Evolutionary conservation across 1,284 basidiomycete species (phyloP), one percentile per base, ranked within the genome.

Genomic region (Apiotrichum akiyoshidainum): DNA sequence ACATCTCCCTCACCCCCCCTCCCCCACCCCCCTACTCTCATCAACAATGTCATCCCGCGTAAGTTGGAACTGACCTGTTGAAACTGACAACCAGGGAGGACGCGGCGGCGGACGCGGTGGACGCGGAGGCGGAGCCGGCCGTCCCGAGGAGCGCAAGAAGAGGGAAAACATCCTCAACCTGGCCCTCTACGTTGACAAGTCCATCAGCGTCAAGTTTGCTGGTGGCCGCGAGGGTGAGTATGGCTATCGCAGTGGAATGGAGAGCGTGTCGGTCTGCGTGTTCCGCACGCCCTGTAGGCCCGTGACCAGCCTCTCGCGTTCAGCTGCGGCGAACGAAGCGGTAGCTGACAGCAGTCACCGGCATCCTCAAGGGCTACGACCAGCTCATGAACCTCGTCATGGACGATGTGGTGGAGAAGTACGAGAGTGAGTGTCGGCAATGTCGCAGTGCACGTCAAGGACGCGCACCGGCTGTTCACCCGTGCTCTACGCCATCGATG

Each of bases 101-200:
- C 57, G 61, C 54, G 61, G 65, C 16, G 69, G 72, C 33, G 67
- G 65, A 31, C 63, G 65, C n/a, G 69, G 72, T 22, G 68, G 66
- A 39, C 63, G 77, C 53, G 74, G 70, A 37, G 71, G 68, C 12
- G 62, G 61, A 22, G 70, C 65, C n/a, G 54, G 56, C 6, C 60
- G 61, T 16, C 39, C 61, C 47, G 68, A 67, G 17, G 91, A 93
- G 66, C 92, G 92, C 76, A 91, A 92, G 52, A 92, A 91, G 77
- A 86, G 91, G 52, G 95, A 99, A 79, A 90, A 91, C 35, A 98
- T 99, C 77, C 85, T 99, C 34, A 94, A 98, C 79, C 85, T 99
- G 44, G 86, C 89, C 58, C 94, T 95, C 76, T 98, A 96, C 71
- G 87, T 89, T 52, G 91, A 97, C 78, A 87, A 94, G 78, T 84